These are phyloP conservation scores for Beauveria medogensis DNA, from an alignment of 2,329 filamentous ascomycete genomes.

Conservation along the genomic window DNA sequence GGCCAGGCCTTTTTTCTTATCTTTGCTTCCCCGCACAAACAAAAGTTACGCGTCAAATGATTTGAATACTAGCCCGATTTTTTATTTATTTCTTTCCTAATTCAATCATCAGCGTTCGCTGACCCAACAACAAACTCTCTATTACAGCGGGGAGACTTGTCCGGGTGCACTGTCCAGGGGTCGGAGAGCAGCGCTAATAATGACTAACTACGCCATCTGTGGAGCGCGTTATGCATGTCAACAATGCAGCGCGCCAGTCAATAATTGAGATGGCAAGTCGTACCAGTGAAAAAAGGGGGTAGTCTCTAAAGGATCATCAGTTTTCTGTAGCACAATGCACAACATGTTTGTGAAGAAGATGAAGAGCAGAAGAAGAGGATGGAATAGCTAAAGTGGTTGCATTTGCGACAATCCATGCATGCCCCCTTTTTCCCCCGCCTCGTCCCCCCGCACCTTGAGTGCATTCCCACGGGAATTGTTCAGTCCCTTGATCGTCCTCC, in stretches of 20 bases:
- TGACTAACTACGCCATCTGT: not conserved
- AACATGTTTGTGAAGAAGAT: not conserved
- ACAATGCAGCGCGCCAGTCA: conserved; percentile 3
- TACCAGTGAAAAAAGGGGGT: not conserved
- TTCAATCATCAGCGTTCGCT: not conserved
- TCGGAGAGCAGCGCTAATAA: not conserved
- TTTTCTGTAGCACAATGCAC: conserved; percentile 8
- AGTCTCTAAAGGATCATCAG: not conserved
- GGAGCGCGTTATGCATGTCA: conserved; percentile 10
- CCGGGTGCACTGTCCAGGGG: not conserved
- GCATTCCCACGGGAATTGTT: too few species aligned
- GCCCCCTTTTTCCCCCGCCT: too few species aligned
- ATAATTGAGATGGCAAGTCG: too few species aligned
- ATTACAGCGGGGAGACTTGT: not conserved
- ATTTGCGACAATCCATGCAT: not conserved
- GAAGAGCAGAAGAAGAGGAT: not conserved
- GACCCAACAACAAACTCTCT: conserved; percentile 5
- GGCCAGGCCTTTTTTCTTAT: not conserved
- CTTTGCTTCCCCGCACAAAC: not conserved
- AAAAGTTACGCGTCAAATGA: not conserved
- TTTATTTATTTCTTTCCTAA: conserved; percentile 8
- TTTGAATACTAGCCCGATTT: not conserved
- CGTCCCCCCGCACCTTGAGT: too few species aligned
- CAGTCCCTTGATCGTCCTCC: not conserved
- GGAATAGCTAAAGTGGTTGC: not conserved